Evolutionary conservation across 768 basidiomycete genomes (phyloP).

Genomic region (Auricularia heimuer): DNA sequence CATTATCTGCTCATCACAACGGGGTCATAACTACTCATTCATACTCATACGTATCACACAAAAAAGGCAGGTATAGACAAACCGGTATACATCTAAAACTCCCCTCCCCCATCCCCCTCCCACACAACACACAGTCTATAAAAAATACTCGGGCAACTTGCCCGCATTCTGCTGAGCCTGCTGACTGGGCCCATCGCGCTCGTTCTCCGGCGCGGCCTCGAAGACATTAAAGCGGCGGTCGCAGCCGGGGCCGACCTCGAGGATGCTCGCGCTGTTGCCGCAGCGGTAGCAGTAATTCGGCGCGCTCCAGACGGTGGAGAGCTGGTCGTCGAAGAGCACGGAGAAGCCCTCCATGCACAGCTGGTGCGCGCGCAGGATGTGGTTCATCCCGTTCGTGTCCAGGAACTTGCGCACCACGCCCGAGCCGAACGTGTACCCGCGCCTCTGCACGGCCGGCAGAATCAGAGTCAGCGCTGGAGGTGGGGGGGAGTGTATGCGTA

Average conservation of each 20-base stretch:
- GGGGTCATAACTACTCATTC: no score
- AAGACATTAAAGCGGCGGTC: slow-evolving; percentile 88
- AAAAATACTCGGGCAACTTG: slow-evolving; percentile 77
- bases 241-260: slow-evolving; percentile 89
- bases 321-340: slow-evolving; percentile 91
- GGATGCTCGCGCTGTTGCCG: slow-evolving; percentile 91
- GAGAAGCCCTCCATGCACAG: slow-evolving; percentile 99
- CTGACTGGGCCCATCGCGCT: slow-evolving; percentile 77
- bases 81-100: background rate
- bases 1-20: no score
- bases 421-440: slow-evolving; percentile 97
- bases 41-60: background rate
- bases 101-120: background rate
- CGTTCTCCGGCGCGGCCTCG: slow-evolving; percentile 97
- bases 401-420: slow-evolving; percentile 98
- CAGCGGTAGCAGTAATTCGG: slow-evolving; percentile 99
- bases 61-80: background rate
- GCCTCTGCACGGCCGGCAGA: slow-evolving; percentile 43
- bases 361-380: slow-evolving; percentile 96
- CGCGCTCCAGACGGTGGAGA: slow-evolving; percentile 97
- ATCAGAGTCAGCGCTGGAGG: slow-evolving; percentile 11
- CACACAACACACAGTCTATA: slow-evolving; percentile 18
- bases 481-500: no score
- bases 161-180: slow-evolving; percentile 62
- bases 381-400: slow-evolving; percentile 90